Conservation (phyloP, 345 rosid genomes). For the Moricandia arvensis region DNA sequence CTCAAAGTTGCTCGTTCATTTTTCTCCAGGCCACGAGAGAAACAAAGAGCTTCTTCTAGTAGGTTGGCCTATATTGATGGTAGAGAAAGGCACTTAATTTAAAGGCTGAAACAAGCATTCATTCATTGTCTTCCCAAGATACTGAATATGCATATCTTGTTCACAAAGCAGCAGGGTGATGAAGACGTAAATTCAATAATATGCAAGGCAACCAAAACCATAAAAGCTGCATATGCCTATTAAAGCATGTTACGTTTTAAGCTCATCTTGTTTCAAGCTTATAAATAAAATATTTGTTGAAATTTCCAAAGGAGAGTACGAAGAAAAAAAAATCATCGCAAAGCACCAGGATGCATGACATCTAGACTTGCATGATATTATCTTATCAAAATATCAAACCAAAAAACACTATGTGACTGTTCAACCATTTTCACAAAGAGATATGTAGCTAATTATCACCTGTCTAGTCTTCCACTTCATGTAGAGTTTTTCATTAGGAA, state of each 20-base stretch:
- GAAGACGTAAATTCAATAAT: not conserved
- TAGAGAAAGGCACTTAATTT: constrained; percentile 4
- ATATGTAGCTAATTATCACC: constrained; percentile 41
- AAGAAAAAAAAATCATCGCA: constrained; percentile 2
- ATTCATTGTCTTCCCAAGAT: constrained; percentile 1
- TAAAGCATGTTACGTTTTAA: not conserved
- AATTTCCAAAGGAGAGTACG: constrained; percentile 2
- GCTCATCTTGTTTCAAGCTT: not conserved
- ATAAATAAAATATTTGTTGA: not conserved
- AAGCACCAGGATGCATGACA: constrained; percentile 3
- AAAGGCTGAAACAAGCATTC: constrained; percentile 7
- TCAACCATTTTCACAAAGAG: constrained; percentile 1
- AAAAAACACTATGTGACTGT: constrained; percentile 1
- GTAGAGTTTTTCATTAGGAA: constrained; percentile 73
- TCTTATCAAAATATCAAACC: not conserved
- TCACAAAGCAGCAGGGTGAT: not conserved
- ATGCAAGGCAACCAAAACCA: constrained; percentile 6
- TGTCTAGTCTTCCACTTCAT: constrained; percentile 87
- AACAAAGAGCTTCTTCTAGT: constrained; percentile 74
- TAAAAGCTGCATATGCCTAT: constrained; percentile 10
- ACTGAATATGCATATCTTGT: constrained; percentile 9
- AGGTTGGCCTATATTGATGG: constrained; percentile 58
- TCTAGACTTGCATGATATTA: constrained; percentile 2
- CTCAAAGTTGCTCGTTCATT: constrained; percentile 51
- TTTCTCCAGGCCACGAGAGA: constrained; percentile 45